Evolutionary conservation across 495 filamentous ascomycete genomes (phyloP).

Genomic region (Aspergillus taichungensis): DNA sequence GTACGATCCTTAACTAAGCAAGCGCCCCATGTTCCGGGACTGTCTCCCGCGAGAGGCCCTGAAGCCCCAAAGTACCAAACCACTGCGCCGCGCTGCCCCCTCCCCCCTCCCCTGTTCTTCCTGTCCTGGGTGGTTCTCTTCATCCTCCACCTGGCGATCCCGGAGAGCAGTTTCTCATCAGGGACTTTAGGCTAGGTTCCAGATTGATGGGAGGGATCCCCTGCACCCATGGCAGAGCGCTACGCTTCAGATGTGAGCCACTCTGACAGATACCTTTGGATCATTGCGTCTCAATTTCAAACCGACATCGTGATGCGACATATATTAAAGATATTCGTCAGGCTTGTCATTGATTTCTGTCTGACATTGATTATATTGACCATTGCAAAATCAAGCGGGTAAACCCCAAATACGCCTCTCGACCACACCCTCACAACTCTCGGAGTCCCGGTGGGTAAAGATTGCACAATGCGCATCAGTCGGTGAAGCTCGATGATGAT

Average conservation of each 20-base stretch:
- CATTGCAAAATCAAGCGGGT: too few relatives aligned
- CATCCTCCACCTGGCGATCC: not conserved
- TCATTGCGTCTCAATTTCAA: not conserved
- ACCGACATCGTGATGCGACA: not conserved
- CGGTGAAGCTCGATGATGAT: too few relatives aligned
- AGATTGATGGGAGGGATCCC: conserved; percentile 10
- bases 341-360: too few relatives aligned
- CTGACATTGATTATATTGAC: too few relatives aligned
- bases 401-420: too few relatives aligned
- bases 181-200: conserved; percentile 3
- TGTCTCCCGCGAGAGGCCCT: not conserved
- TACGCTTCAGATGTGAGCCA: not conserved
- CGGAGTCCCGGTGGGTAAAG: too few relatives aligned
- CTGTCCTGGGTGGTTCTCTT: not conserved
- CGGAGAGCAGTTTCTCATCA: conserved; percentile 1
- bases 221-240: not conserved
- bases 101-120: not conserved
- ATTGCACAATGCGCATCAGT: too few relatives aligned
- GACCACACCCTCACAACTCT: too few relatives aligned
- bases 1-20: too few relatives aligned
- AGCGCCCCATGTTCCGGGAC: too few relatives aligned
- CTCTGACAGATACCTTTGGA: not conserved
- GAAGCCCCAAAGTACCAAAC: not conserved
- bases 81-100: too few relatives aligned
- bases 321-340: too few relatives aligned